phyloP scores from a whole-genome alignment of 345 rosid genomes.

The Erodium maritimum region DNA sequence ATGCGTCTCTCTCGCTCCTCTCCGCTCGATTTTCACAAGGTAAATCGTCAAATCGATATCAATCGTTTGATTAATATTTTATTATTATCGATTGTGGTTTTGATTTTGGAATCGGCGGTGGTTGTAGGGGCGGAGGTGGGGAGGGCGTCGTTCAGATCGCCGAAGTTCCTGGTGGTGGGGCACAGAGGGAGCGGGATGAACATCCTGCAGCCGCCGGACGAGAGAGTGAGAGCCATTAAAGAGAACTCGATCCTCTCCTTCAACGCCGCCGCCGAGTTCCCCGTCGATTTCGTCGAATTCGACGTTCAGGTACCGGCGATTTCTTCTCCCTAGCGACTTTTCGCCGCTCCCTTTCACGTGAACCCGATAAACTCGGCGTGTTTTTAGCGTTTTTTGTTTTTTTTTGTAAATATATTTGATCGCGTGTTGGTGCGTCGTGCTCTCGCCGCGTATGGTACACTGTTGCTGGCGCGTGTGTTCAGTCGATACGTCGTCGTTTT shows the following conservation, averaged over 20 bases:
- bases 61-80: too few relatives aligned
- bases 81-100: not conserved
- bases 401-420: not conserved
- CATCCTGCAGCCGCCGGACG: slow-evolving; percentile 40
- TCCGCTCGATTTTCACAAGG: slow-evolving; percentile 32
- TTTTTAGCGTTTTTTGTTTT: too few relatives aligned
- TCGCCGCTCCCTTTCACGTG: not conserved
- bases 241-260: slow-evolving; percentile 79
- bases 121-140: slow-evolving; percentile 28
- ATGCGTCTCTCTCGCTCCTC: slow-evolving; percentile 28
- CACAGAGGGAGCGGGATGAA: slow-evolving; percentile 98
- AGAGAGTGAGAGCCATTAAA: slow-evolving; percentile 52
- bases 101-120: slow-evolving; percentile 1
- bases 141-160: slow-evolving; percentile 22
- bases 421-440: slow-evolving; percentile 2
- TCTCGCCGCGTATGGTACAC: slow-evolving; percentile 19
- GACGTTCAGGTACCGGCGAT: slow-evolving; percentile 73
- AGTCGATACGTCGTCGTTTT: too few relatives aligned
- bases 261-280: slow-evolving; percentile 58
- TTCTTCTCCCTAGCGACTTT: not conserved
- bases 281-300: slow-evolving; percentile 80
- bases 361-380: not conserved
- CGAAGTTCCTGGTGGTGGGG: slow-evolving; percentile 66
- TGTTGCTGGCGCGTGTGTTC: too few relatives aligned
- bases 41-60: not conserved